A percentile compares a stretch with the other conserved stretches of the same genome.
phyloP scores from a whole-genome alignment of 306 rosid species.

The Cucumis melo region DNA sequence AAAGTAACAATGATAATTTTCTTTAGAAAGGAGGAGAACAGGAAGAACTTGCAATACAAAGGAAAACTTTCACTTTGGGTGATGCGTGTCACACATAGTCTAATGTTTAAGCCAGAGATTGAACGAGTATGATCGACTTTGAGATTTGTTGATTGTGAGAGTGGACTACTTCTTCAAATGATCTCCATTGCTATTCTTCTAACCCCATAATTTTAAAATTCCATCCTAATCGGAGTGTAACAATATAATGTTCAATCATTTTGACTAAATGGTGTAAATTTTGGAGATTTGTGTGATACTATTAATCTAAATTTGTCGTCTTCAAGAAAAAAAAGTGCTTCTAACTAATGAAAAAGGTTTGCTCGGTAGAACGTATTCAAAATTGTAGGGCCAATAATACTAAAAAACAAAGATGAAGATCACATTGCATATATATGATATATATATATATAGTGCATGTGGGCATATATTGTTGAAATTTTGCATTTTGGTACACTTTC shows the following conservation, averaged over 20 bases:
- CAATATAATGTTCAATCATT: background rate
- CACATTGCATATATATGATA: too few relatives aligned
- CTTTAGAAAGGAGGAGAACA: too few relatives aligned
- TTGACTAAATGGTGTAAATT: background rate
- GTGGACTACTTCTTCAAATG: too few relatives aligned
- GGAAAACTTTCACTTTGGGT: too few relatives aligned
- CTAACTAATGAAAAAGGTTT: background rate
- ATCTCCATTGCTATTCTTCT: too few relatives aligned
- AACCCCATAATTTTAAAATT: background rate
- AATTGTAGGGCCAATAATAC: background rate
- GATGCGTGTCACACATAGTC: too few relatives aligned
- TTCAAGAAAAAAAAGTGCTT: background rate
- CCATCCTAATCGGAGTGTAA: background rate
- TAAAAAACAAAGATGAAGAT: background rate
- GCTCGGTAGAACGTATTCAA: background rate
- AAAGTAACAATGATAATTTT: too few relatives aligned
- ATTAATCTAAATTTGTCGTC: background rate
- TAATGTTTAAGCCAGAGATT: too few relatives aligned
- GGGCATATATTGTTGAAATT: background rate
- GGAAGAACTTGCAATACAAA: too few relatives aligned
- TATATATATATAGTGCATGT: background rate
- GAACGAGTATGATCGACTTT: too few relatives aligned
- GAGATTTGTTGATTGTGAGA: too few relatives aligned
- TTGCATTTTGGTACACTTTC: background rate
- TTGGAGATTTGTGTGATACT: background rate